Conservation (phyloP, 2,329 filamentous ascomycete genomes). For the Alternaria triticina region DNA sequence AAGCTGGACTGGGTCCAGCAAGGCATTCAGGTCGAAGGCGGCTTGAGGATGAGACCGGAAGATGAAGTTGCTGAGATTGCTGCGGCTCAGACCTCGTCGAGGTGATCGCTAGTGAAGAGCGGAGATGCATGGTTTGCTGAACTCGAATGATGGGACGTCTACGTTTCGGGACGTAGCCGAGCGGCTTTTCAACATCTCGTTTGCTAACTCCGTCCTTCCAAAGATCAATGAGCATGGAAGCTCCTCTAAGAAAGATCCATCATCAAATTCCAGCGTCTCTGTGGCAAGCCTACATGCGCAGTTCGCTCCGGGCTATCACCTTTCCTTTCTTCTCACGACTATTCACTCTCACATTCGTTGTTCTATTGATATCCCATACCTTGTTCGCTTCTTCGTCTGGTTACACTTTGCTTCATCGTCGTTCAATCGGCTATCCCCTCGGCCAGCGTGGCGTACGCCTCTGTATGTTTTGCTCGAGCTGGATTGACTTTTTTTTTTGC, state of each 20-base stretch:
- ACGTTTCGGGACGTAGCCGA: not conserved
- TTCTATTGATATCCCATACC: conserved; percentile 10
- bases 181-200: not conserved
- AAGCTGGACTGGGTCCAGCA: conserved; percentile 76
- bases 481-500: not conserved
- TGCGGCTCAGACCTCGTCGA: conserved; percentile 17
- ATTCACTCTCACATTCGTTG: conserved; percentile 6
- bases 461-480: not conserved
- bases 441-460: not conserved
- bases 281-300: not conserved
- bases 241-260: not conserved
- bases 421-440: conserved; percentile 2
- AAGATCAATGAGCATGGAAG: not conserved
- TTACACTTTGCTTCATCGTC: conserved; percentile 4
- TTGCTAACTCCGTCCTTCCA: not conserved
- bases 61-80: conserved; percentile 45
- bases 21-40: conserved; percentile 72
- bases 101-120: conserved; percentile 40
- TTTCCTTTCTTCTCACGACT: not conserved
- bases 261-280: not conserved
- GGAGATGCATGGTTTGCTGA: conserved; percentile 6
- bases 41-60: conserved; percentile 60
- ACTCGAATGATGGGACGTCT: not conserved
- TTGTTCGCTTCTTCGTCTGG: conserved; percentile 2
- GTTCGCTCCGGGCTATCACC: not conserved